A percentile compares a stretch with the other conserved stretches of the same genome.
phyloP scores from a whole-genome alignment of 805 yeast genomes.

The Wickerhamomyces pijperi region DNA sequence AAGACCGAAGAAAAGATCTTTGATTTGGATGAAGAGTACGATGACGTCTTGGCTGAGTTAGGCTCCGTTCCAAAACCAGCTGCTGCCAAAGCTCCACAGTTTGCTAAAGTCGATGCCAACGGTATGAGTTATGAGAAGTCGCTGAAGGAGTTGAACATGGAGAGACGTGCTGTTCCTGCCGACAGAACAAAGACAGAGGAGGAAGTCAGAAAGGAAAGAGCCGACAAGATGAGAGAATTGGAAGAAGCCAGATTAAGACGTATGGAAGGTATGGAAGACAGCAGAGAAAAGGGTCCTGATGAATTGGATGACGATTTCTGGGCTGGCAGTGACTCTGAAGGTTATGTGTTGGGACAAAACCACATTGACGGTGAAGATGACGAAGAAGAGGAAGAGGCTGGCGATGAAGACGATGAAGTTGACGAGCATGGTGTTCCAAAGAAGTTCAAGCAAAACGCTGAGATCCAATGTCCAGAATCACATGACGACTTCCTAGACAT shows the following conservation, averaged over 20 bases:
- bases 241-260: constrained; percentile 61
- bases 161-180: constrained; percentile 70
- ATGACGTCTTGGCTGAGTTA: constrained; percentile 52
- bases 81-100: constrained; percentile 1
- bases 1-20: constrained; percentile 47
- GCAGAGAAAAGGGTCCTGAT: constrained; percentile 44
- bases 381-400: constrained; percentile 1
- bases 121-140: constrained; percentile 49
- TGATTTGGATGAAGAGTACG: constrained; percentile 66
- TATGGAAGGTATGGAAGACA: constrained; percentile 58
- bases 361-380: constrained; percentile 28
- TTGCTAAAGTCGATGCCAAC: constrained; percentile 24
- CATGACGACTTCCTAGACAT: constrained; percentile 30
- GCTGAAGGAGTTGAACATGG: constrained; percentile 56
- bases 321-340: constrained; percentile 41
- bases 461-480: constrained; percentile 35
- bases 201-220: constrained; percentile 50
- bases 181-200: constrained; percentile 74
- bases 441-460: constrained; percentile 10
- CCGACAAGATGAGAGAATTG: constrained; percentile 46
- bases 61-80: constrained; percentile 23
- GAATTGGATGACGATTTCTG: constrained; percentile 62
- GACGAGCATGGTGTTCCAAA: constrained; percentile 8
- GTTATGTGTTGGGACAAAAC: constrained; percentile 19
- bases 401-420: constrained; percentile 15